Conservation (phyloP, 805 yeast genomes). For the Ogataea ganodermae region DNA sequence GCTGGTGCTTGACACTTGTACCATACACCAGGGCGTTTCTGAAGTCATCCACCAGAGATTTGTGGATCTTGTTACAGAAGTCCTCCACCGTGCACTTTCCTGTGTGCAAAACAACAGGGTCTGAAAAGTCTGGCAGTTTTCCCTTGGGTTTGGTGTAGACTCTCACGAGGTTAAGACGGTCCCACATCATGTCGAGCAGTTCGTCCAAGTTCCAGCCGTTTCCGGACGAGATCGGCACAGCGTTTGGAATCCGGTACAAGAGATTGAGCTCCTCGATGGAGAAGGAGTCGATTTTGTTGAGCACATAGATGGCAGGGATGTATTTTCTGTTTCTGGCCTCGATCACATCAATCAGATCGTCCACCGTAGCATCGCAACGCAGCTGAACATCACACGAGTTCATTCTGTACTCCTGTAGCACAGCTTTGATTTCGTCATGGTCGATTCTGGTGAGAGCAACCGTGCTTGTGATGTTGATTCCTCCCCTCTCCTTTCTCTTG, state of each 20-base stretch:
- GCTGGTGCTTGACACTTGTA: conserved; percentile 94
- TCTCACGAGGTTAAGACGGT: conserved; percentile 82
- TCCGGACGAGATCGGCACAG: conserved; percentile 95
- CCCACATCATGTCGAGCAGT: conserved; percentile 94
- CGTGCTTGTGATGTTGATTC: conserved; percentile 89
- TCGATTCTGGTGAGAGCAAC: conserved; percentile 91
- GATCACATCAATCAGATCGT: conserved; percentile 90
- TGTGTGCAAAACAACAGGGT: conserved; percentile 88
- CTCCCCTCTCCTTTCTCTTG: conserved; percentile 94
- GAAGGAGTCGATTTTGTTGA: conserved; percentile 94
- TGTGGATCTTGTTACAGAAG: conserved; percentile 95
- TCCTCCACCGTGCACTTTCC: conserved; percentile 88
- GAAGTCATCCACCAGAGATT: conserved; percentile 89
- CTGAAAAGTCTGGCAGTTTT: conserved; percentile 85
- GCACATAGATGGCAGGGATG: conserved; percentile 92
- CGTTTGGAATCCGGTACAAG: conserved; percentile 89
- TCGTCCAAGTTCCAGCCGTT: conserved; percentile 97
- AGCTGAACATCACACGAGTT: conserved; percentile 95
- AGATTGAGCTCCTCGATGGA: conserved; percentile 91
- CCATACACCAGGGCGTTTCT: conserved; percentile 93
- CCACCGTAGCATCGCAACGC: conserved; percentile 97
- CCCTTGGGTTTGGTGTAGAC: conserved; percentile 98
- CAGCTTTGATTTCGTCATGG: conserved; percentile 92
- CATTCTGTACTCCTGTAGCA: conserved; percentile 91
- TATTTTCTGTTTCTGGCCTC: conserved; percentile 90